Evolutionary conservation across 2,329 filamentous ascomycete genomes (phyloP), one percentile per base, ranked within the genome.

Genomic region (Aspergillus sp.): DNA sequence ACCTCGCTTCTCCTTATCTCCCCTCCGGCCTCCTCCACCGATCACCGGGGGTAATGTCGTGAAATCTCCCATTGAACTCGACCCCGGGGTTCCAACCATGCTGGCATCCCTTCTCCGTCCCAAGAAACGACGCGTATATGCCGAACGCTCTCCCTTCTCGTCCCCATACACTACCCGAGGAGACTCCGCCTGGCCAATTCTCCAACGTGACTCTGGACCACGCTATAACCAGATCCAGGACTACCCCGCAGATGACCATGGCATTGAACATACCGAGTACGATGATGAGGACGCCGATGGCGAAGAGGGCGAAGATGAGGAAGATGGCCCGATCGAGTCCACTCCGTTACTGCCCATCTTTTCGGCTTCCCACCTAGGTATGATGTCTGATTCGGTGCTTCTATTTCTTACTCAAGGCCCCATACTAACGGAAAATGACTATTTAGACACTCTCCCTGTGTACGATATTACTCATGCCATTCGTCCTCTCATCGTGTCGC

Each of bases 381-480:
- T 49, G 35, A 14, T 22, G 16, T 14, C 24, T 43, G 8, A 48
- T 17, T 20, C 14, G 44, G 24, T n/a, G 22, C 13, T 43, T 33
- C 11, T 32, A n/a, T 30, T 2, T 8, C 10, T 30, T 30, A 11
- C 9, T 8, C 9, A 30, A 10, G 8, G 26, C 10, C 7, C 26
- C 10, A 2, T 30, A 38, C 35, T 38, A 38, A 38, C 35, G 14
- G 35, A 38, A 3, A 7, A n/a, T n/a, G 8, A 1, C 11, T 24
- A 26, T 49, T 26, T 65, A 93, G 92, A 96, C 74, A 82, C 87
- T 9, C 80, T 96, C 6, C 92, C 93, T 17, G 85, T 96, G 52
- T 96, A 96, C 77, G 88, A 86, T 70, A 85, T 95, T 60, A 95
- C 92, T 24, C 93, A 96, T 72, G 85, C 89, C 30, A 92, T 96